Evolutionary conservation across 768 basidiomycete genomes (phyloP), one percentile per base, ranked within the genome.

Genomic region (Suillus clintonianus): DNA sequence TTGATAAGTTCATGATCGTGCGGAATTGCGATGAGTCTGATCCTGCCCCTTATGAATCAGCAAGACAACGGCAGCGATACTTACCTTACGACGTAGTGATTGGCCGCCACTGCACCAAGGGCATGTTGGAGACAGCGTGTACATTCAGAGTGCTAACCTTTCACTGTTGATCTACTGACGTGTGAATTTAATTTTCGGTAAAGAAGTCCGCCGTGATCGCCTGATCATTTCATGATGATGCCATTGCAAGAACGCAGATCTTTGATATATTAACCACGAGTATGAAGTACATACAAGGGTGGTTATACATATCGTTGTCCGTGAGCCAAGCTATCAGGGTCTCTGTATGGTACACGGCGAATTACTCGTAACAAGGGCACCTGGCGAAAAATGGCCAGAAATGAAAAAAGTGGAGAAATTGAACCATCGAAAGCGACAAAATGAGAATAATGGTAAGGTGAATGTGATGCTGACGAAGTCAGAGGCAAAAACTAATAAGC

Each of bases 231-330:
- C 27, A 27, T 27, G 17, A 51, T 51, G 10, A 53, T 4, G 30
- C 19, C 8, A 34, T 34, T 34, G 32, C 13, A 34, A 56, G 55
- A 30, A 27, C 17, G 39, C 56, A 57, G 19, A 41, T 57, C 56
- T 19, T 41, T n/a, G 56, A 30, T 57, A 41, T 57, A 41, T 41
- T 57, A 27, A 41, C 56, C 39, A 57, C 56, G 41, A 41, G 41
- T 34, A n/a, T 34, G 32, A 34, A 53, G 51, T 41, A 57, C 55
- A 57, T 41, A 57, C 55, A 57, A 57, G 56, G 11, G 39, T 41
- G 39, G 37, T 27, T n/a, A 30, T 57, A 57, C 56, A 57, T n/a
- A 39, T 11, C 24, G 10, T 39, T 39, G 17, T 27, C 17, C 32
- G 51, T n/a, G 30, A n/a, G 51, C 19, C 9, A 32, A 10, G 50